A percentile compares a stretch with the other conserved stretches of the same genome.
phyloP scores from a whole-genome alignment of 2,329 filamentous ascomycete species.

The Calonectria crousiana region DNA sequence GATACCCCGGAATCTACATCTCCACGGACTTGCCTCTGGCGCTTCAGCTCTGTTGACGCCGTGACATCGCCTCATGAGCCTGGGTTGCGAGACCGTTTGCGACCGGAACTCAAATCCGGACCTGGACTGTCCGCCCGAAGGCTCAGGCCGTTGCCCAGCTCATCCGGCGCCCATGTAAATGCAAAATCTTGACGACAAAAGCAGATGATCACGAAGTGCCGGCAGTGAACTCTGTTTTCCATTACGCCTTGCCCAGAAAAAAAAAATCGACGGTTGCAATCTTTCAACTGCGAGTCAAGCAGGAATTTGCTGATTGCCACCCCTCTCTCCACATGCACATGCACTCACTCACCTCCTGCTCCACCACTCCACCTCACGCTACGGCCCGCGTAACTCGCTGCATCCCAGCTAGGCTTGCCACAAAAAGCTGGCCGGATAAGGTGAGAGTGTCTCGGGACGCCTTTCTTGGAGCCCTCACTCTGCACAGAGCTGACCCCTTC shows the following conservation, averaged over 20 bases:
- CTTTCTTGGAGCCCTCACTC: not conserved
- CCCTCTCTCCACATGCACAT: slow-evolving; percentile 8
- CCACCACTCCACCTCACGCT: slow-evolving; percentile 9
- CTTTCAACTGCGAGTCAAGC: not conserved
- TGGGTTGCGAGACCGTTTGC: not conserved
- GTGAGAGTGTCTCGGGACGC: not conserved
- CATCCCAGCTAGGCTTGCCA: not conserved
- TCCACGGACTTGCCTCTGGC: not conserved
- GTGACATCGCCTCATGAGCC: slow-evolving; percentile 8
- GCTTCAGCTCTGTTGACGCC: not conserved
- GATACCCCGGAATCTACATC: slow-evolving; percentile 8
- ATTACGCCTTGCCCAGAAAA: not conserved
- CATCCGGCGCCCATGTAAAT: slow-evolving; percentile 5
- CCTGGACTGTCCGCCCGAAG: not conserved
- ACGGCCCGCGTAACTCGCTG: slow-evolving; percentile 13
- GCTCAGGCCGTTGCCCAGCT: not conserved
- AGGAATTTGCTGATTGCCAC: slow-evolving; percentile 3
- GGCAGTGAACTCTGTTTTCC: slow-evolving; percentile 1
- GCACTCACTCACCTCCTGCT: slow-evolving; percentile 8
- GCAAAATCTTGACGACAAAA: not conserved
- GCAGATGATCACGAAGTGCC: not conserved
- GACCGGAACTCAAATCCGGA: not conserved
- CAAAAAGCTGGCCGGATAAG: not conserved
- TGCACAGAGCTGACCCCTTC: not conserved
- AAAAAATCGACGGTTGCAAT: not conserved